These are phyloP conservation scores for Lasiosphaeris hirsuta DNA, from an alignment of 495 filamentous ascomycete species.

Conservation along the genomic window DNA sequence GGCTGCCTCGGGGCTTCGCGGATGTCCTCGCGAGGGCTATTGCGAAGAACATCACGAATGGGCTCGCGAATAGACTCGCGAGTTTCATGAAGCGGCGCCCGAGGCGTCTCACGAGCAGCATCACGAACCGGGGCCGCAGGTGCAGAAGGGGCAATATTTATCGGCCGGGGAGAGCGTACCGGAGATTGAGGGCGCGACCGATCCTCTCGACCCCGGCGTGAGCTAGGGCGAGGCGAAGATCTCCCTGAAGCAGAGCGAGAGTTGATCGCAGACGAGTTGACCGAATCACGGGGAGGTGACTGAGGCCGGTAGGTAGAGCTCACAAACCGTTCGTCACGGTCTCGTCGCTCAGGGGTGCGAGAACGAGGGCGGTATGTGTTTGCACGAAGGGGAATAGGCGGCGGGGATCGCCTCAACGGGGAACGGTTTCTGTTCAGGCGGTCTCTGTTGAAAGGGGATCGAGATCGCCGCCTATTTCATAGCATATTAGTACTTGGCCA, in stretches of 20 bases:
- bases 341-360: constrained; percentile 42
- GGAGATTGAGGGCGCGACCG: constrained; percentile 41
- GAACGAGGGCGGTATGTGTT: constrained; percentile 42
- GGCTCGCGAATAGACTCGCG: constrained; percentile 9
- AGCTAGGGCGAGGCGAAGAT: constrained; percentile 43
- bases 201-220: constrained; percentile 38
- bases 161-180: constrained; percentile 22
- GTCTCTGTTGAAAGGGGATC: constrained; percentile 46
- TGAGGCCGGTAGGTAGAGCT: constrained; percentile 35
- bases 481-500: constrained; percentile 3
- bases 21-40: constrained; percentile 12
- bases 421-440: constrained; percentile 36
- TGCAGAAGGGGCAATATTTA: constrained; percentile 22
- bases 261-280: constrained; percentile 40
- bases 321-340: constrained; percentile 41
- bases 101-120: constrained; percentile 26
- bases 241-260: constrained; percentile 42
- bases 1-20: constrained; percentile 20
- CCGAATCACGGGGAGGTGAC: constrained; percentile 41
- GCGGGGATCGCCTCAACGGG: constrained; percentile 38
- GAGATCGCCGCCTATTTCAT: constrained; percentile 41
- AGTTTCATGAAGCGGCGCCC: constrained; percentile 8
- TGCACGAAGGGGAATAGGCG: constrained; percentile 27
- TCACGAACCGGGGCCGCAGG: constrained; percentile 27
- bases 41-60: constrained; percentile 8